Base-by-base conservation (phyloP, 768 basidiomycete species). In the Termitomyces sp. region DNA sequence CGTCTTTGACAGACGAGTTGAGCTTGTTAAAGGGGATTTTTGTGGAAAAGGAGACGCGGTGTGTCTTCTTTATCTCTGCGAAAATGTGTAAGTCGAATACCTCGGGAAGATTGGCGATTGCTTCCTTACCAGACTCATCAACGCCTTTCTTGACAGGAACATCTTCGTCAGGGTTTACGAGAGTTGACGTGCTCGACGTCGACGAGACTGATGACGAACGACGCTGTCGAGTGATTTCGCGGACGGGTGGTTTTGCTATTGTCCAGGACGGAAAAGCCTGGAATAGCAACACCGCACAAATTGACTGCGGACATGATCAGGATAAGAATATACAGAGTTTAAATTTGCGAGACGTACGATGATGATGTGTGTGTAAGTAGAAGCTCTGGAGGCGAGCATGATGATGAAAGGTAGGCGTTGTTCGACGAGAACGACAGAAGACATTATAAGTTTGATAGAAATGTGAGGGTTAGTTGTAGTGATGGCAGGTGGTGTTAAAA, bases 221-320 rank as follows among this genome's bases (percentile, higher is more conserved):
- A 22, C 31, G 48, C n/a, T 49, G 31, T 12, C 31, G 29, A 15
- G 48, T 49, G n/a, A 33, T 4, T 20, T 24, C 24, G 37, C 42
- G 56, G 34, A 46, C 42, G 18, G 57, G 36, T 31, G 57, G 57
- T 12, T 28, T 58, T 12, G 33, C 26, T 0, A 20, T 58, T 4
- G 29, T 7, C 46, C 44, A 48, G 8, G 51, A 54, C 1, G 57
- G 57, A 7, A 54, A 31, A 1, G 18, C 45, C 28, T 28, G 41
- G 13, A 47, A n/a, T 10, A 58, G 7, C 31, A 52, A 4, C 16
- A 57, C 39, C 10, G 50, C 51, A 36, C 47, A 51, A 18, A 52
- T 3, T n/a, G 50, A 56, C 55, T 60, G 59, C 39, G 44, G 39
- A 51, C 12, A 9, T 22, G 45, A 56, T 60, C 55, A 60, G 54